These are phyloP conservation scores for Kipferlia bialata DNA, from an alignment of 78 protist species.

Conservation along the genomic window DNA sequence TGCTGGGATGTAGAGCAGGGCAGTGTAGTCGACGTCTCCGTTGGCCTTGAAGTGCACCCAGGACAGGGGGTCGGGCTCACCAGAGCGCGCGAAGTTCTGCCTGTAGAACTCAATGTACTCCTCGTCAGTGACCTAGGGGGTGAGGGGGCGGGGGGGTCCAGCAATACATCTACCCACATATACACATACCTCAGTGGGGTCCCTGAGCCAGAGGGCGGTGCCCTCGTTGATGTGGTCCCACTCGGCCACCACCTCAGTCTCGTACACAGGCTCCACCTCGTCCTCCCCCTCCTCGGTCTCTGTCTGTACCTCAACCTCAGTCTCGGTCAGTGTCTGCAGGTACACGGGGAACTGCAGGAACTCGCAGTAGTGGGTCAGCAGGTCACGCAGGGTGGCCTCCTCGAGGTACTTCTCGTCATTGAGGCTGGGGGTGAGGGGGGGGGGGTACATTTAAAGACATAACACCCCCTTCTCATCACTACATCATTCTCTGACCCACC, in stretches of 20 bases:
- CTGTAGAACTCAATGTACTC: constrained; percentile 87
- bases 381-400: constrained; percentile 37
- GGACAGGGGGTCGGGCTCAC: constrained; percentile 48
- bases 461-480: too few relatives aligned
- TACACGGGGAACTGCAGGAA: constrained; percentile 89
- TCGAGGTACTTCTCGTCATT: constrained; percentile 65
- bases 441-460: too few relatives aligned
- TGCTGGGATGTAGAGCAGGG: constrained; percentile 84
- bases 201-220: constrained; percentile 94
- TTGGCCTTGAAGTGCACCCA: constrained; percentile 76
- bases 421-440: background rate
- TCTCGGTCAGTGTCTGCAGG: constrained; percentile 39
- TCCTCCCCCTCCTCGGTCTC: constrained; percentile 40
- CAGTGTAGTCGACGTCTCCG: constrained; percentile 73
- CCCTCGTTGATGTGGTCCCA: constrained; percentile 71
- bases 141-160: constrained; percentile 53
- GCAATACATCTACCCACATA: too few relatives aligned
- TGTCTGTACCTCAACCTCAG: constrained; percentile 16
- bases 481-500: too few relatives aligned
- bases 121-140: constrained; percentile 50
- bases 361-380: constrained; percentile 71
- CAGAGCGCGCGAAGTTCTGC: constrained; percentile 56
- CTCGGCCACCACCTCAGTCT: constrained; percentile 12
- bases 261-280: constrained; percentile 17
- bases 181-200: too few relatives aligned